These are phyloP conservation scores for Butyriboletus loyo DNA, from an alignment of 768 basidiomycete species.

Conservation along the genomic window DNA sequence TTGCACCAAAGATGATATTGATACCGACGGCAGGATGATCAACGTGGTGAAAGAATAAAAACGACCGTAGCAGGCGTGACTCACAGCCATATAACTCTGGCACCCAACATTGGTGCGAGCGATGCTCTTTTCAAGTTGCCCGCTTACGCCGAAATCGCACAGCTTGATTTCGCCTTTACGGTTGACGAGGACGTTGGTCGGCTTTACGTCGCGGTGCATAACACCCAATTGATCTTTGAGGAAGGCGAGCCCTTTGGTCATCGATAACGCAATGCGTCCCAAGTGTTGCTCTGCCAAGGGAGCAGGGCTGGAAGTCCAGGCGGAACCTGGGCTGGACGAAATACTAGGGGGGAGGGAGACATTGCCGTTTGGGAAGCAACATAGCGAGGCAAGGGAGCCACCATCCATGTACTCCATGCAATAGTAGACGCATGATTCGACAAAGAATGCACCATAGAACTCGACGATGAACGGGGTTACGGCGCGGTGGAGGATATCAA, in stretches of 20 bases:
- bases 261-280: constrained; percentile 71
- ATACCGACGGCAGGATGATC: constrained; percentile 1
- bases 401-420: constrained; percentile 99
- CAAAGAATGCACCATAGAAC: constrained; percentile 98
- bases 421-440: constrained; percentile 99
- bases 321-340: constrained; percentile 31
- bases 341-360: constrained; percentile 34
- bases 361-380: constrained; percentile 45
- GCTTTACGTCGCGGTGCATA: constrained; percentile 85
- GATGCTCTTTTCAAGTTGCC: constrained; percentile 92
- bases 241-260: constrained; percentile 90
- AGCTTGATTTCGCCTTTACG: constrained; percentile 86
- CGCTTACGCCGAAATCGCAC: constrained; percentile 98
- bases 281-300: constrained; percentile 74
- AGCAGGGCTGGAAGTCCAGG: constrained; percentile 34
- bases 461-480: constrained; percentile 91
- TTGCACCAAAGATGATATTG: not conserved
- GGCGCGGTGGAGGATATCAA: constrained; percentile 95
- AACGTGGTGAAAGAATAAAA: not conserved
- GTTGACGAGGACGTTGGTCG: constrained; percentile 92
- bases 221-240: constrained; percentile 93
- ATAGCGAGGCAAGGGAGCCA: constrained; percentile 82
- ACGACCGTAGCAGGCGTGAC: constrained; percentile 27
- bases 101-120: constrained; percentile 99
- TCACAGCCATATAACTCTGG: constrained; percentile 96